Evolutionary conservation across 1,139 yeast genomes (phyloP).

Genomic region (Hanseniaspora sp.): DNA sequence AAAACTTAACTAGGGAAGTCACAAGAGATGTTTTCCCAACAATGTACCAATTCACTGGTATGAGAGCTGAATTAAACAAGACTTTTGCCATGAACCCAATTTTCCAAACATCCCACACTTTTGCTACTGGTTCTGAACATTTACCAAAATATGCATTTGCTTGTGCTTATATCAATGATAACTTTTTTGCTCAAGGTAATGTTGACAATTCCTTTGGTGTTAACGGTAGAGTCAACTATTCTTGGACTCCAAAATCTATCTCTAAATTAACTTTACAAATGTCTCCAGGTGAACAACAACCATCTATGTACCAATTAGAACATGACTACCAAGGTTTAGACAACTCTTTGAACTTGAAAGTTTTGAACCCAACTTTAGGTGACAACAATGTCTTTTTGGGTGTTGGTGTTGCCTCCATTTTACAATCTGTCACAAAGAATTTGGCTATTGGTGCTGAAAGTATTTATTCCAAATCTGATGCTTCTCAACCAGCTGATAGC

Average conservation of each 20-base stretch:
- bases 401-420: slow-evolving; percentile 79
- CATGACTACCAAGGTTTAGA: slow-evolving; percentile 90
- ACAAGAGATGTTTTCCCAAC: slow-evolving; percentile 81
- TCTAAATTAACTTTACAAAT: slow-evolving; percentile 83
- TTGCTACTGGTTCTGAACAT: slow-evolving; percentile 75
- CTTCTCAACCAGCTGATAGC: slow-evolving; percentile 76
- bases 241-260: slow-evolving; percentile 72
- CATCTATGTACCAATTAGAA: slow-evolving; percentile 89
- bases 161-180: slow-evolving; percentile 81
- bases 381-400: slow-evolving; percentile 69
- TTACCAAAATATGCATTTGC: slow-evolving; percentile 89
- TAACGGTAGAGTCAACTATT: slow-evolving; percentile 83
- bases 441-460: slow-evolving; percentile 88
- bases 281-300: slow-evolving; percentile 60
- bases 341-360: slow-evolving; percentile 76
- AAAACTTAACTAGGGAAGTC: slow-evolving; percentile 86
- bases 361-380: slow-evolving; percentile 76
- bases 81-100: slow-evolving; percentile 86
- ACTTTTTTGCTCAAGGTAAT: slow-evolving; percentile 80
- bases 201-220: slow-evolving; percentile 76
- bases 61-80: slow-evolving; percentile 92
- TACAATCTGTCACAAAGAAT: slow-evolving; percentile 78
- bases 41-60: slow-evolving; percentile 88
- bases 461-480: slow-evolving; percentile 71
- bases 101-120: slow-evolving; percentile 93